A percentile compares a stretch with the other conserved stretches of the same genome.
phyloP scores from a whole-genome alignment of 2,329 filamentous ascomycete species.

The Aspergillus jensenii region DNA sequence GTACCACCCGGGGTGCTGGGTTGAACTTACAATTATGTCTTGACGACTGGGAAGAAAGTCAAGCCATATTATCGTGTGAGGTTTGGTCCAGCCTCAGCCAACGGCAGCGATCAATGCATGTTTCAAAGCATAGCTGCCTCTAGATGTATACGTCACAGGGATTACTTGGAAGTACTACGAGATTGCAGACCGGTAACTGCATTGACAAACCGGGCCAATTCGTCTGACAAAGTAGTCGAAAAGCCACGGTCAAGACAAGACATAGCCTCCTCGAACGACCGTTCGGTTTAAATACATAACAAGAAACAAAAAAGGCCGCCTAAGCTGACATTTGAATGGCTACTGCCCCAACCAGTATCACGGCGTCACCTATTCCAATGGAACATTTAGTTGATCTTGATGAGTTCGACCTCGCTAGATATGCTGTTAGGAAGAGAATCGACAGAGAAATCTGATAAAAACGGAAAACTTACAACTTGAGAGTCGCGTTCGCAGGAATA shows the following conservation, averaged over 20 bases:
- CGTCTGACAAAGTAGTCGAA: background rate
- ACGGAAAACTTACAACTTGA: slow-evolving; percentile 73
- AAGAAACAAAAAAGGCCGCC: background rate
- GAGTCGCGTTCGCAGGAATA: slow-evolving; percentile 70
- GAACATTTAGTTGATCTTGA: slow-evolving; percentile 8
- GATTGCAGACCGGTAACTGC: background rate
- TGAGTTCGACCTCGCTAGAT: slow-evolving; percentile 9
- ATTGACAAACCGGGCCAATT: background rate
- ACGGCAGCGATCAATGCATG: too few species aligned
- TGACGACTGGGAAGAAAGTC: too few species aligned
- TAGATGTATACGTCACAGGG: background rate
- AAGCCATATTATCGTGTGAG: too few species aligned
- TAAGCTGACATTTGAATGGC: background rate
- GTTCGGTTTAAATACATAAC: background rate
- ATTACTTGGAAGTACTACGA: background rate
- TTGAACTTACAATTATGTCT: too few species aligned
- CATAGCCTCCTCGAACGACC: background rate
- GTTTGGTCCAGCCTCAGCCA: too few species aligned
- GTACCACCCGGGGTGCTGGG: too few species aligned
- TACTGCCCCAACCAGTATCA: background rate
- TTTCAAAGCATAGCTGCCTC: too few species aligned
- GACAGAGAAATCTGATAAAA: background rate
- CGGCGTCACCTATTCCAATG: background rate
- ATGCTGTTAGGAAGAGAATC: background rate
- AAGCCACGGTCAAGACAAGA: background rate